These are phyloP conservation scores for Apophysomyces sp. DNA, from an alignment of 371 early-diverging fungal species.

Conservation along the genomic window DNA sequence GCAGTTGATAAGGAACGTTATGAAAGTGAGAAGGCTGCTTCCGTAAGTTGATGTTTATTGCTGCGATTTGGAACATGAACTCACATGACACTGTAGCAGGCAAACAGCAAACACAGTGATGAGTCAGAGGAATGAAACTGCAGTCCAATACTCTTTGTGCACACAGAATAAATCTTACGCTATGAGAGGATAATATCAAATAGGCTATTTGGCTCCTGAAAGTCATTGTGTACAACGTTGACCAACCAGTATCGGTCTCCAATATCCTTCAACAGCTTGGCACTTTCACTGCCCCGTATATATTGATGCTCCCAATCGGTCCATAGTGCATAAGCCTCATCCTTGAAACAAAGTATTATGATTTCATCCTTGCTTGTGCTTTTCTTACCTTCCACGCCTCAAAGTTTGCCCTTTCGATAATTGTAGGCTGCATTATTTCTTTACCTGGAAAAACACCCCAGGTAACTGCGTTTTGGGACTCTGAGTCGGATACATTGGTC, in stretches of 20 bases:
- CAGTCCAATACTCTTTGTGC: neutral
- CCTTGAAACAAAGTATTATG: constrained; percentile 23
- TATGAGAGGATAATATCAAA: constrained; percentile 49
- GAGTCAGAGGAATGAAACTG: neutral
- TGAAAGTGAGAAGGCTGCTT: constrained; percentile 65
- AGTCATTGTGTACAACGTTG: constrained; percentile 93
- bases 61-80: neutral
- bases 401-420: constrained; percentile 88
- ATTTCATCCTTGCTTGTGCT: constrained; percentile 11
- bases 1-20: constrained; percentile 74
- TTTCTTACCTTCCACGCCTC: constrained; percentile 82
- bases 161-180: constrained; percentile 4
- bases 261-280: constrained; percentile 60
- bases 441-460: constrained; percentile 98
- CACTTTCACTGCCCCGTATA: constrained; percentile 51
- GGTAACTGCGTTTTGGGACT: constrained; percentile 81
- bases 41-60: constrained; percentile 14
- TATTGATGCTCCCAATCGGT: constrained; percentile 86
- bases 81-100: neutral
- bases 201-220: constrained; percentile 52
- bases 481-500: constrained; percentile 60
- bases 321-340: constrained; percentile 92
- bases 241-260: constrained; percentile 81
- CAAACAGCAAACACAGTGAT: neutral
- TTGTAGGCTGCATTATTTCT: constrained; percentile 93